These are phyloP conservation scores for Pulveroboletus frians DNA, from an alignment of 768 basidiomycete species.

Conservation along the genomic window DNA sequence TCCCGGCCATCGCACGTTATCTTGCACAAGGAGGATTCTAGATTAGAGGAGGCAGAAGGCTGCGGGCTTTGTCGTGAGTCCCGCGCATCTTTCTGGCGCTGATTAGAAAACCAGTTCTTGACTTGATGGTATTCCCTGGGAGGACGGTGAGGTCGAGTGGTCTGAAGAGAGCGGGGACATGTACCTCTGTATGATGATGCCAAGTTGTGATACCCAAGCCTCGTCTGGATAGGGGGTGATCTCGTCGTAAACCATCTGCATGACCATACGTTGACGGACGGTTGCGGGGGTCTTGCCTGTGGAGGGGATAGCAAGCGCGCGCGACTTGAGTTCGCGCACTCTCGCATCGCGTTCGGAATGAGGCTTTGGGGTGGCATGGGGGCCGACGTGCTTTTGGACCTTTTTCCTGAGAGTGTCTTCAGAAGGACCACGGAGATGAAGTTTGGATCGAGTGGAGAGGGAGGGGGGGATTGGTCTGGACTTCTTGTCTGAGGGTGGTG, in stretches of 20 bases:
- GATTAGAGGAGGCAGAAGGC: conserved; percentile 28
- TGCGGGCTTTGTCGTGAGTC: conserved; percentile 34
- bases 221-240: conserved; percentile 63
- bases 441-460: conserved; percentile 24
- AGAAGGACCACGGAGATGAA: conserved; percentile 18
- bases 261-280: conserved; percentile 50
- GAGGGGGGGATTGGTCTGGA: conserved; percentile 22
- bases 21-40: conserved; percentile 33
- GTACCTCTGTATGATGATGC: conserved; percentile 53
- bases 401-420: conserved; percentile 28
- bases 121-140: conserved; percentile 54
- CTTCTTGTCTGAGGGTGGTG: conserved; percentile 19
- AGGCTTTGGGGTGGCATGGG: conserved; percentile 17
- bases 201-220: conserved; percentile 55
- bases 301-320: conserved; percentile 30
- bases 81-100: conserved; percentile 46
- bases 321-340: conserved; percentile 29
- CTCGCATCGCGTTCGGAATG: conserved; percentile 28
- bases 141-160: not conserved
- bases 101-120: conserved; percentile 66
- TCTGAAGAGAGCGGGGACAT: not conserved
- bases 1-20: conserved; percentile 35
- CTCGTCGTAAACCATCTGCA: conserved; percentile 60
- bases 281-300: conserved; percentile 46
- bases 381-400: conserved; percentile 20